phyloP scores from a whole-genome alignment of 2,329 filamentous ascomycete species.

The Xylariaceae sp. region DNA sequence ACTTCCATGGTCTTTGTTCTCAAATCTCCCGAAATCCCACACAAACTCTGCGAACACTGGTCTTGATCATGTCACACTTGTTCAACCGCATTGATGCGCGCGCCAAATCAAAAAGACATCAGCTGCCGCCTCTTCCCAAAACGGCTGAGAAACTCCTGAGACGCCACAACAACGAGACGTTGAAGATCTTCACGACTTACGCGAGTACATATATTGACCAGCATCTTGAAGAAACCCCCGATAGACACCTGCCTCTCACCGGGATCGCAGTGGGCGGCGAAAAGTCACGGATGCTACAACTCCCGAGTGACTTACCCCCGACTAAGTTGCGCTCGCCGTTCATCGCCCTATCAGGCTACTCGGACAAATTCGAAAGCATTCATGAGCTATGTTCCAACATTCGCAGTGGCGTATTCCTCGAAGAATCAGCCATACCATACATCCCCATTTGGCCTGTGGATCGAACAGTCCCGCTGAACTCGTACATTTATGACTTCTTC shows the following conservation, averaged over 20 bases:
- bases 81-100: slow-evolving; percentile 51
- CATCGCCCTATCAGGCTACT: slow-evolving; percentile 63
- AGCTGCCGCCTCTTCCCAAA: slow-evolving; percentile 59
- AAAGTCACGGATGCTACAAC: slow-evolving; percentile 1
- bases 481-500: slow-evolving; percentile 71
- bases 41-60: slow-evolving; percentile 41
- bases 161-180: slow-evolving; percentile 59
- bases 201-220: slow-evolving; percentile 64
- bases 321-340: slow-evolving; percentile 59
- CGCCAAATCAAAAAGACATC: slow-evolving; percentile 51
- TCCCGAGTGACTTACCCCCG: slow-evolving; percentile 11
- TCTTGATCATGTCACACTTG: slow-evolving; percentile 65
- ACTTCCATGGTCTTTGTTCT: slow-evolving; percentile 17
- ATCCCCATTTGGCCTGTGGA: slow-evolving; percentile 57
- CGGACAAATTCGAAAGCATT: slow-evolving; percentile 59
- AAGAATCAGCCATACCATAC: slow-evolving; percentile 67
- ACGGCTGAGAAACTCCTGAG: slow-evolving; percentile 52
- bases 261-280: slow-evolving; percentile 14
- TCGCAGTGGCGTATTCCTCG: slow-evolving; percentile 66
- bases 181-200: slow-evolving; percentile 63
- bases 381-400: slow-evolving; percentile 62
- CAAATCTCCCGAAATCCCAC: background rate
- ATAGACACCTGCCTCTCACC: slow-evolving; percentile 56
- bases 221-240: slow-evolving; percentile 47
- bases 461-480: slow-evolving; percentile 50